Evolutionary conservation across 371 early-diverging fungal genomes (phyloP), one percentile per base, ranked within the genome.

Genomic region (Circinella umbellata): DNA sequence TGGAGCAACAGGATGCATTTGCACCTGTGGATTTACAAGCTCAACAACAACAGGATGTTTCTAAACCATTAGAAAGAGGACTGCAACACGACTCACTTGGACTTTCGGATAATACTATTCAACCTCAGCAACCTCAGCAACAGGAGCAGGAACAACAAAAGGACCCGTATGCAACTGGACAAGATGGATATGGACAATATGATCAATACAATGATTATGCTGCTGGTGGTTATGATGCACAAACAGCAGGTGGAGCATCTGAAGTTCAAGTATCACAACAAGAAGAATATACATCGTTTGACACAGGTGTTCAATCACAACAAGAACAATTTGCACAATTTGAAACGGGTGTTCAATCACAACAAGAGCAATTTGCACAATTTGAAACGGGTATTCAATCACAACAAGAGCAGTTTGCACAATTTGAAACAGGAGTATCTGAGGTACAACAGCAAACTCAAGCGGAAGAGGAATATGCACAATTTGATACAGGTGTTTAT

Each of bases 281-380:
- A 8, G 53, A 64, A 36, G 38, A 64, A 27, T 17, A 51, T 14
- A 38, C 65, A 18, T 27, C 13, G 35, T 37, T 64, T 48, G 35
- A 64, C 27, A 57, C 57, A 9, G 57, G 63, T 18, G 47, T 34
- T 27, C 38, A 61, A 39, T 61, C 39, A 13, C 61, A 61, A 17
- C 34, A 61, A 35, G 39, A 37, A 4, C 37, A 37, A 37, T n/a
- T 13, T 18, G 6, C 53, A n/a, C 17, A 9, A 38, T 60, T 60
- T 20, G 63, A 63, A 46, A 63, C 63, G 4, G 63, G 63, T 63
- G 47, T 63, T 3, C 51, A 54, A 66, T 53, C 36, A 42, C 67
- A 66, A 14, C 55, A 66, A 20, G 42, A 55, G 17, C 47, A 57
- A 37, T 34, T 51, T 38, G 3, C 54, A 7, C 36, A 14, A 51